These are phyloP conservation scores for Zygotorulaspora sp. DNA, from an alignment of 805 yeast species.

Conservation along the genomic window DNA sequence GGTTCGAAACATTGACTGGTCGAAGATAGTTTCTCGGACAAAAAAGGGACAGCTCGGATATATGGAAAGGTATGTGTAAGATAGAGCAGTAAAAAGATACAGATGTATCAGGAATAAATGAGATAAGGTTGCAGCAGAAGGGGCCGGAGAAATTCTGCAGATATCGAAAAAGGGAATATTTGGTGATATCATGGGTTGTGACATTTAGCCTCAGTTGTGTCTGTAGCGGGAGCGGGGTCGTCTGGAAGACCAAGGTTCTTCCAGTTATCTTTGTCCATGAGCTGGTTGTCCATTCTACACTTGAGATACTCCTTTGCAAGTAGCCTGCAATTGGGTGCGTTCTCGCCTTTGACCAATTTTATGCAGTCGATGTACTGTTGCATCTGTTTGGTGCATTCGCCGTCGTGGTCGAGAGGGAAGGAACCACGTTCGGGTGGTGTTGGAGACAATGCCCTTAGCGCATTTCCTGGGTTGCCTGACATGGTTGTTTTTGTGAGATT, in stretches of 20 bases:
- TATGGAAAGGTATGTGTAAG: too few relatives aligned
- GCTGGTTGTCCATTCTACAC: constrained; percentile 81
- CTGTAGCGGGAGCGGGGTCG: too few relatives aligned
- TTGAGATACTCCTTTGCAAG: constrained; percentile 76
- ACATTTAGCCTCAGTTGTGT: too few relatives aligned
- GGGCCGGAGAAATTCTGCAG: too few relatives aligned
- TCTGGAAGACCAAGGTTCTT: constrained; percentile 57
- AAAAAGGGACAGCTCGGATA: too few relatives aligned
- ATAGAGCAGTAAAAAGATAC: too few relatives aligned
- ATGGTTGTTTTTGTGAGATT: constrained; percentile 15
- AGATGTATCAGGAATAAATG: too few relatives aligned
- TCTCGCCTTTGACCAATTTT: constrained; percentile 69
- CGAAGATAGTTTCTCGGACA: too few relatives aligned
- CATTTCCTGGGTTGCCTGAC: constrained; percentile 45
- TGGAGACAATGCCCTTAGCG: constrained; percentile 55
- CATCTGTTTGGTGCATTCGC: constrained; percentile 78
- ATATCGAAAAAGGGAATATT: too few relatives aligned
- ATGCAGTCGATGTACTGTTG: constrained; percentile 70
- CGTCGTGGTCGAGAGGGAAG: constrained; percentile 86
- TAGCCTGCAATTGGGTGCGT: constrained; percentile 85
- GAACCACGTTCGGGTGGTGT: constrained; percentile 97
- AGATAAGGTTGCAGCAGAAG: too few relatives aligned
- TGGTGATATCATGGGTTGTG: too few relatives aligned
- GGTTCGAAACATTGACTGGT: too few relatives aligned
- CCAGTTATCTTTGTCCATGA: constrained; percentile 60